Percentiles rank a stretch among this genome's conserved stretches.
phyloP scores from a whole-genome alignment of 2,329 filamentous ascomycete species.

The Arachnomyces sp. region DNA sequence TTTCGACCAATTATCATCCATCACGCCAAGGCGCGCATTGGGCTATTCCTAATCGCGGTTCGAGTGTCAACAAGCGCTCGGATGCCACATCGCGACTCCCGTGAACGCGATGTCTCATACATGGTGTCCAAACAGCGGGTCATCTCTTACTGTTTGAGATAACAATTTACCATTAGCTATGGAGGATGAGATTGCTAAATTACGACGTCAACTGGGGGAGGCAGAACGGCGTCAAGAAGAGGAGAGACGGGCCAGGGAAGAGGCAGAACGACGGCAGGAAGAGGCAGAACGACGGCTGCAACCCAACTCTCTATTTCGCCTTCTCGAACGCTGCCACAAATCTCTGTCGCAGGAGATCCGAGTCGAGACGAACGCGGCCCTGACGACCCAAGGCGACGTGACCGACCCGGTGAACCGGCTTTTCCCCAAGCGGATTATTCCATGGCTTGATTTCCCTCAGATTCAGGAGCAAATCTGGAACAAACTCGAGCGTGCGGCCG shows the following conservation, averaged over 20 bases:
- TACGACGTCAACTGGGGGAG: too few relatives aligned
- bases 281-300: constrained; percentile 14
- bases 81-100: too few relatives aligned
- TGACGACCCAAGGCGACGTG: constrained; percentile 18
- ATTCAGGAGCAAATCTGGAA: constrained; percentile 18
- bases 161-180: too few relatives aligned
- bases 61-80: too few relatives aligned
- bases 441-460: constrained; percentile 19
- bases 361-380: constrained; percentile 16
- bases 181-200: too few relatives aligned
- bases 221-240: constrained; percentile 10
- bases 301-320: constrained; percentile 14
- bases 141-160: too few relatives aligned
- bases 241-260: too few relatives aligned
- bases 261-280: constrained; percentile 1
- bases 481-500: constrained; percentile 11
- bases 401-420: constrained; percentile 11
- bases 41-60: too few relatives aligned
- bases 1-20: too few relatives aligned
- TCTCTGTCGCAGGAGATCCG: constrained; percentile 17
- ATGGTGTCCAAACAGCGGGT: too few relatives aligned
- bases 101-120: too few relatives aligned
- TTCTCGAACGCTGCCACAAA: constrained; percentile 18
- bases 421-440: constrained; percentile 15
- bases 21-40: too few relatives aligned